phyloP scores from a whole-genome alignment of 179 eudicot species.

The Spinacia oleracea region DNA sequence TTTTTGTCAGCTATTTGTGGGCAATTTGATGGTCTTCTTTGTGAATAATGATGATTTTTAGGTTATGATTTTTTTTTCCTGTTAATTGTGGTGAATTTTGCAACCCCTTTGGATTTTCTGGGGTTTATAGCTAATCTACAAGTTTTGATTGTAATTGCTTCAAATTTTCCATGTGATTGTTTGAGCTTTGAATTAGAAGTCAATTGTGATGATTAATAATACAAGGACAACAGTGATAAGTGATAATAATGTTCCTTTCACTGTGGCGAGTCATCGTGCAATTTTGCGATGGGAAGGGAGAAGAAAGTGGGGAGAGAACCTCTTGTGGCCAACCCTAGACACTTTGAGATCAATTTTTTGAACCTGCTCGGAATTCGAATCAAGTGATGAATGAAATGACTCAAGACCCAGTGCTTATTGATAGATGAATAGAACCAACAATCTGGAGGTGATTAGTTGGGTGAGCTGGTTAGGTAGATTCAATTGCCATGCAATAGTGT shows the following conservation, averaged over 20 bases:
- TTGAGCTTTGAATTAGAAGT: background rate
- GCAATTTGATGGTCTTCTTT: background rate
- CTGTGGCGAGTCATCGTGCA: background rate
- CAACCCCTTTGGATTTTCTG: background rate
- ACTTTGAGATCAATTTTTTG: background rate
- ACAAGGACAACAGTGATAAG: background rate
- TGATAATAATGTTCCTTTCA: background rate
- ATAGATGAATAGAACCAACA: background rate
- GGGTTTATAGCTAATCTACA: background rate
- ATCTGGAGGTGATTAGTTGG: no score
- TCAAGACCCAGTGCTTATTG: background rate
- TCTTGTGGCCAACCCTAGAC: background rate
- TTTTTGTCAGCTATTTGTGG: background rate
- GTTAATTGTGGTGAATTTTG: background rate
- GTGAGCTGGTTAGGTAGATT: background rate
- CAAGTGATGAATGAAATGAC: background rate
- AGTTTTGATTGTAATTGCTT: slow-evolving; percentile 16
- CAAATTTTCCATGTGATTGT: background rate
- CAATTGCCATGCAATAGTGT: background rate
- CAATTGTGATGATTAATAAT: background rate
- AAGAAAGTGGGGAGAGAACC: background rate
- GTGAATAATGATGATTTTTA: slow-evolving; percentile 12
- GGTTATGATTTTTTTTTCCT: background rate
- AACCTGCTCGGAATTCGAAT: background rate
- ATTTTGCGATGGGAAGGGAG: background rate